Base-by-base conservation (phyloP, 345 rosid species). In the Heritiera littoralis region DNA sequence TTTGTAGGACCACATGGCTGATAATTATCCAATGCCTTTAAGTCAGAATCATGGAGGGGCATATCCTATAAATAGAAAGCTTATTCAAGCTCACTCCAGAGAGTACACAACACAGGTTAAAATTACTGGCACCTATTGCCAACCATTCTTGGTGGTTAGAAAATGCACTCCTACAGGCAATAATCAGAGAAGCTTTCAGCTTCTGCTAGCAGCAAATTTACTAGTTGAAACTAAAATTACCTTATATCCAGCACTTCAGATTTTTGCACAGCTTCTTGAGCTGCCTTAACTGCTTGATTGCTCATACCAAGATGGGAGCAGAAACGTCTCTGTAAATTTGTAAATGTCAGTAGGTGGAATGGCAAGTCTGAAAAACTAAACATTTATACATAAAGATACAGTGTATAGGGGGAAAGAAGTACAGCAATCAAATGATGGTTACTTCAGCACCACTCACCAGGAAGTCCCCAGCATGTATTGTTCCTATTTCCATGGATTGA, bases 401-500 rank as follows among this genome's bases (percentile, higher is more conserved):
- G 3, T 41, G 18, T 15, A 51, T 51, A 51, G 40, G 55, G 35
- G 7, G 10, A 56, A 11, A 14, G 23, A 30, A 74, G 6, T 45
- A 38, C 9, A 61, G 18, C n/a, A 72, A 32, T 60, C 2, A 20
- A 59, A 12, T 18, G 32, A 38, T 20, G 23, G 40, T 28, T n/a
- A 60, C 58, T 30, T 41, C 58, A 72, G 2, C 23, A 81, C 66
- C 51, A n/a, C 77, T 32, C 48, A 72, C 81, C 71, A 79, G 46
- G 18, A 71, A 79, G 77, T 79, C 77, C 14, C 59, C 70, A n/a
- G 77, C 81, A 72, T 79, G 81, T 71, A 79, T 79, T 10, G 87
- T 87, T 75, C 89, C 87, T 75, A 87, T 84, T 69, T 87, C 89
- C 74, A 87, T 82, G 3, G 87, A 82, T 74, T 84, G 86, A 48